Evolutionary conservation across 352 stramenopile species (phyloP).

Genomic region (Pythium rhizo-oryzae): DNA sequence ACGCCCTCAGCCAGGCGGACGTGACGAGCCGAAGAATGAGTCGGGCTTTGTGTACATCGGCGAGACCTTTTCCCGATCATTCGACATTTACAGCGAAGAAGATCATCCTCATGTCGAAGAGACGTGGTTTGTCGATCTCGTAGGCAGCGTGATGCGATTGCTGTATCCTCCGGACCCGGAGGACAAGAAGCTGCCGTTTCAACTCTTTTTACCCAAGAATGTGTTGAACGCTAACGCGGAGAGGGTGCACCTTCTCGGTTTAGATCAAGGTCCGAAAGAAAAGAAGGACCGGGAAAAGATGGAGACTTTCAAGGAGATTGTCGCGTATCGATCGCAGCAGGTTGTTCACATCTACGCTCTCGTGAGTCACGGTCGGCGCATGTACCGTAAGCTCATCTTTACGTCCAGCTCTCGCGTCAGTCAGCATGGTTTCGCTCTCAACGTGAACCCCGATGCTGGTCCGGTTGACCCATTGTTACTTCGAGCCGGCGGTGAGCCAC

Average conservation of each 20-base stretch:
- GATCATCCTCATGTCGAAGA: constrained; percentile 68
- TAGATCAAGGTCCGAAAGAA: constrained; percentile 72
- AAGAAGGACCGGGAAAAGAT: constrained; percentile 79
- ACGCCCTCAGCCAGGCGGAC: constrained; percentile 21
- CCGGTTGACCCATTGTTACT: constrained; percentile 63
- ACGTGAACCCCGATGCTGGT: constrained; percentile 58
- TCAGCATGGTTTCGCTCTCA: constrained; percentile 91
- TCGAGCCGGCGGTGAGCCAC: constrained; percentile 64
- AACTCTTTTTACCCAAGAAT: constrained; percentile 68
- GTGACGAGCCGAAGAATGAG: constrained; percentile 28
- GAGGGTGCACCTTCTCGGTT: constrained; percentile 58
- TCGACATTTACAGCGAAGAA: constrained; percentile 84
- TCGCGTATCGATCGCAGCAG: constrained; percentile 91
- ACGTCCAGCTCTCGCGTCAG: constrained; percentile 95
- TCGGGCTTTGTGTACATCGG: constrained; percentile 65
- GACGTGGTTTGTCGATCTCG: constrained; percentile 74
- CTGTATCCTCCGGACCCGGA: constrained; percentile 78
- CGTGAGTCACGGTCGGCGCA: constrained; percentile 95
- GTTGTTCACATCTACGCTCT: constrained; percentile 98
- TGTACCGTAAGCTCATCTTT: constrained; percentile 97
- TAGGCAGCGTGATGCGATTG: constrained; percentile 58
- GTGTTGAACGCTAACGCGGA: constrained; percentile 45
- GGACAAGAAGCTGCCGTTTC: constrained; percentile 82
- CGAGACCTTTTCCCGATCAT: constrained; percentile 59
- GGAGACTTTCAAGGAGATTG: constrained; percentile 97